Percentiles rank a stretch among this genome's conserved stretches.
Evolutionary conservation across 805 yeast species (phyloP).

Genomic region (Barnettozyma populi): DNA sequence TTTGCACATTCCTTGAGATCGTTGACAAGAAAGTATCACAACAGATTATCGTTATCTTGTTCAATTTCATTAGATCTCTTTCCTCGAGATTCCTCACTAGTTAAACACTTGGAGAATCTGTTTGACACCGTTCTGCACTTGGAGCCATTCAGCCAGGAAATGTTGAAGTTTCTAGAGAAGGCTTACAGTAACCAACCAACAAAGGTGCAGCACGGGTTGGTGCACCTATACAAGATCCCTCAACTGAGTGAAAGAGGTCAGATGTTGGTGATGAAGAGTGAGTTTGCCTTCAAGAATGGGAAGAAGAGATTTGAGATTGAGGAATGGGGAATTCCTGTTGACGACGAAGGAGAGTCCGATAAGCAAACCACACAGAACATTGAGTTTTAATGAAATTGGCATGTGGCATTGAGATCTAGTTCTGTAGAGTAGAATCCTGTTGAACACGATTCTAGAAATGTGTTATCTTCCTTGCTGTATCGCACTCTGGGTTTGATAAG

Average conservation of each 20-base stretch:
- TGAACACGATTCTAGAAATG: neutral
- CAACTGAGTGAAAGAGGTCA: slow-evolving; percentile 68
- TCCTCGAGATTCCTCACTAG: slow-evolving; percentile 44
- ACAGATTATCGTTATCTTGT: slow-evolving; percentile 43
- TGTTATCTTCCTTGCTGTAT: neutral
- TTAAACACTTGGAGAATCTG: slow-evolving; percentile 50
- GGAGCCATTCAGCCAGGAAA: slow-evolving; percentile 76
- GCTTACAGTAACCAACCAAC: slow-evolving; percentile 69
- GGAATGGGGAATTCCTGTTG: slow-evolving; percentile 97
- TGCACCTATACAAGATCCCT: slow-evolving; percentile 72
- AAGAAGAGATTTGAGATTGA: slow-evolving; percentile 79
- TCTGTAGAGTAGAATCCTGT: neutral
- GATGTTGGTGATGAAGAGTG: slow-evolving; percentile 70
- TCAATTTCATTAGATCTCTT: slow-evolving; percentile 64
- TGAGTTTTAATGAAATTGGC: slow-evolving; percentile 13
- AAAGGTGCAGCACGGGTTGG: slow-evolving; percentile 79
- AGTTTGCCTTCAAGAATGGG: slow-evolving; percentile 83
- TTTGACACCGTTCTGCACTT: slow-evolving; percentile 67
- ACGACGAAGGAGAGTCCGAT: slow-evolving; percentile 42
- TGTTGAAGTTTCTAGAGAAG: slow-evolving; percentile 58
- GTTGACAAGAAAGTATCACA: slow-evolving; percentile 41
- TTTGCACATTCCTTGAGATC: slow-evolving; percentile 57
- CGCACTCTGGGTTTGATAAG: too few relatives aligned
- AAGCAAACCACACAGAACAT: slow-evolving; percentile 22
- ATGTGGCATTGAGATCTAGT: neutral